These are phyloP conservation scores for Aspergillus latus DNA, from an alignment of 2,329 filamentous ascomycete species.

Conservation along the genomic window DNA sequence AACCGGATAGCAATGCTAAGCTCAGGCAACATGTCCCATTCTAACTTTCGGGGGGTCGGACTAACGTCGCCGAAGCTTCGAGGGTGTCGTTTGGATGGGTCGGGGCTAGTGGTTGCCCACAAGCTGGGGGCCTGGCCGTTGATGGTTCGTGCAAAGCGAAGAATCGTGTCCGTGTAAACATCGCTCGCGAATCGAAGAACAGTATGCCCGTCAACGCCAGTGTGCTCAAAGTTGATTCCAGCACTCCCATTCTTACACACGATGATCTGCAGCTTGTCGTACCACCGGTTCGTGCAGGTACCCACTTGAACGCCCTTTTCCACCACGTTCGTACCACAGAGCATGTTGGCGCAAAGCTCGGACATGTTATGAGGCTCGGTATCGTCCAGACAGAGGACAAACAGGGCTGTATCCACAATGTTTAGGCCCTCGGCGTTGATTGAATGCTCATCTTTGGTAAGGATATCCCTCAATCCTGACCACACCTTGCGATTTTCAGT, in stretches of 20 bases:
- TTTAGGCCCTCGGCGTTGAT: conserved; percentile 96
- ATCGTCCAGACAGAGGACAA: conserved; percentile 89
- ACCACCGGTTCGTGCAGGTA: conserved; percentile 98
- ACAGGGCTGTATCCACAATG: conserved; percentile 91
- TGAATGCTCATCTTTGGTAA: conserved; percentile 80
- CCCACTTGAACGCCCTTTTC: conserved; percentile 93
- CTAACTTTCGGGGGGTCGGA: conserved; percentile 90
- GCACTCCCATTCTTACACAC: conserved; percentile 98
- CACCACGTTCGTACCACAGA: conserved; percentile 89
- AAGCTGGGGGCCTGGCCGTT: conserved; percentile 89
- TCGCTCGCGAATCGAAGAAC: conserved; percentile 95
- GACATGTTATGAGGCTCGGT: conserved; percentile 78
- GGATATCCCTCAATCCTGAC: conserved; percentile 84
- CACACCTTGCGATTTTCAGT: conserved; percentile 96
- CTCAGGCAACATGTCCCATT: conserved; percentile 96
- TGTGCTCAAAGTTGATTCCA: conserved; percentile 99
- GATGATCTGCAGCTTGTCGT: conserved; percentile 98
- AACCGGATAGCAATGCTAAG: conserved; percentile 89
- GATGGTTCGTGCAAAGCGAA: conserved; percentile 91
- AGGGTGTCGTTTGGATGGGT: conserved; percentile 88
- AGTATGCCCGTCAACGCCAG: conserved; percentile 94
- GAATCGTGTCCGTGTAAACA: conserved; percentile 94
- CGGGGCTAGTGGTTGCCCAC: conserved; percentile 87
- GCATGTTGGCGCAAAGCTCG: conserved; percentile 96
- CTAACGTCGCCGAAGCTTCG: conserved; percentile 89